Conservation (phyloP, 495 filamentous ascomycete genomes). For the Trypethelium eluteriae region DNA sequence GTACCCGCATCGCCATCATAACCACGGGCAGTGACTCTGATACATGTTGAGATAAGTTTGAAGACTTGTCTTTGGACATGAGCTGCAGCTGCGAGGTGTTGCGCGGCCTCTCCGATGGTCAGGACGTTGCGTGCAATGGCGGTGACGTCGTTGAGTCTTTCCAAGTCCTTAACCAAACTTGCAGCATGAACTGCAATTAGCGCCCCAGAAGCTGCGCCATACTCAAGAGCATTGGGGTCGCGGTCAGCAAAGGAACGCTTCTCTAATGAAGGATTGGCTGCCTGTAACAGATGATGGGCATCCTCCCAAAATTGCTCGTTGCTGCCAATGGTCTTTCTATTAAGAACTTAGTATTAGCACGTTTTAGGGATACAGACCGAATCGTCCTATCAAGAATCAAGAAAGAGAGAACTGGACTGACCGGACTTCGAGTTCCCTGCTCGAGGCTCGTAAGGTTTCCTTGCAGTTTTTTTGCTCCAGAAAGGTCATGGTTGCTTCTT, state of each 20-base stretch:
- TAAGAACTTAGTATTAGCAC: not conserved
- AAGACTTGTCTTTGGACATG: slow-evolving; percentile 77
- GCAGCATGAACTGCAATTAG: slow-evolving; percentile 74
- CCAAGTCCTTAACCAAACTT: slow-evolving; percentile 69
- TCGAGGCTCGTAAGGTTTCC: slow-evolving; percentile 30
- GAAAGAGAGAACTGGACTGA: not conserved
- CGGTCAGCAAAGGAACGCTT: slow-evolving; percentile 32
- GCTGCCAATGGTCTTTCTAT: slow-evolving; percentile 28
- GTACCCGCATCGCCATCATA: slow-evolving; percentile 73
- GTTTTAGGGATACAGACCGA: not conserved
- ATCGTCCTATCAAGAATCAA: not conserved
- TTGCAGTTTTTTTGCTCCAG: slow-evolving; percentile 31
- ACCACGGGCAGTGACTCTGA: slow-evolving; percentile 79
- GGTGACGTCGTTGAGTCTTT: slow-evolving; percentile 75
- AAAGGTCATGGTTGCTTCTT: slow-evolving; percentile 29
- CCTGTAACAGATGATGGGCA: slow-evolving; percentile 28
- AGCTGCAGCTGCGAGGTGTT: slow-evolving; percentile 75
- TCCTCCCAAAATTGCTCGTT: slow-evolving; percentile 32
- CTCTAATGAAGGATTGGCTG: slow-evolving; percentile 34
- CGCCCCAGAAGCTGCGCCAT: slow-evolving; percentile 30
- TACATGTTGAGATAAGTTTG: slow-evolving; percentile 71
- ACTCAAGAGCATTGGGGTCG: slow-evolving; percentile 33
- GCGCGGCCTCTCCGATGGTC: slow-evolving; percentile 70
- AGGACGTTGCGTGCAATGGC: slow-evolving; percentile 78
- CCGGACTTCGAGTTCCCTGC: slow-evolving; percentile 16